Conservation (phyloP, 164 flowering plant species). For the Aristolochia californica region DNA sequence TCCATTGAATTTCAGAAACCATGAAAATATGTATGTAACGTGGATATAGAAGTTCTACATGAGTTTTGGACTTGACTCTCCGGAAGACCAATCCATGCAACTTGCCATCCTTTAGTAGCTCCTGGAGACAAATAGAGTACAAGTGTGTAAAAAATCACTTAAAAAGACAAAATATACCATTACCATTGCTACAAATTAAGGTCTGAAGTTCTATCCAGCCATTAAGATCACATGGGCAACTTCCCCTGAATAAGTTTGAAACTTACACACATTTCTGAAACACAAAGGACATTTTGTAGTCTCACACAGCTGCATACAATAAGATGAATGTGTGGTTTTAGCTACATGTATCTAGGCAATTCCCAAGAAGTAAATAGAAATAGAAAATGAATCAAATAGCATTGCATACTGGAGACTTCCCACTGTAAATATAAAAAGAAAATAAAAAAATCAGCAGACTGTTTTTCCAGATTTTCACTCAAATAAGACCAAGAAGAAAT, state of each 20-base stretch:
- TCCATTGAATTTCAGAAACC: background rate
- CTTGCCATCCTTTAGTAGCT: slow-evolving; percentile 36
- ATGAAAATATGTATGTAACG: background rate
- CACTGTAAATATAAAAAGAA: too few species aligned
- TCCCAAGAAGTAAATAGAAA: too few species aligned
- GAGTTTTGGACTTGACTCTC: slow-evolving; percentile 45
- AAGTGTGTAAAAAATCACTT: background rate
- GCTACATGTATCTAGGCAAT: too few species aligned
- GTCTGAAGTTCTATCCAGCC: too few species aligned
- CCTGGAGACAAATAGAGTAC: slow-evolving; percentile 26
- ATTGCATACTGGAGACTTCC: too few species aligned
- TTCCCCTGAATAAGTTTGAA: background rate
- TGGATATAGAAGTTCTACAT: slow-evolving; percentile 24
- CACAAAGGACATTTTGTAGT: slow-evolving; percentile 61
- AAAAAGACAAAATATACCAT: background rate
- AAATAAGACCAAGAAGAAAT: too few species aligned
- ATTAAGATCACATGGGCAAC: background rate
- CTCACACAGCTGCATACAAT: slow-evolving; percentile 47
- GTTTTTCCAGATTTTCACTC: too few species aligned
- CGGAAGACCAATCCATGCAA: slow-evolving; percentile 40
- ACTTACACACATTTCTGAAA: slow-evolving; percentile 68
- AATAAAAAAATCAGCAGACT: too few species aligned
- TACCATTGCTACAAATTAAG: background rate
- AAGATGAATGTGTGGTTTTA: background rate
- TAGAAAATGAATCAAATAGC: too few species aligned